Evolutionary conservation across 352 stramenopile species (phyloP).

Genomic region (Halophytophthora batemanensis): DNA sequence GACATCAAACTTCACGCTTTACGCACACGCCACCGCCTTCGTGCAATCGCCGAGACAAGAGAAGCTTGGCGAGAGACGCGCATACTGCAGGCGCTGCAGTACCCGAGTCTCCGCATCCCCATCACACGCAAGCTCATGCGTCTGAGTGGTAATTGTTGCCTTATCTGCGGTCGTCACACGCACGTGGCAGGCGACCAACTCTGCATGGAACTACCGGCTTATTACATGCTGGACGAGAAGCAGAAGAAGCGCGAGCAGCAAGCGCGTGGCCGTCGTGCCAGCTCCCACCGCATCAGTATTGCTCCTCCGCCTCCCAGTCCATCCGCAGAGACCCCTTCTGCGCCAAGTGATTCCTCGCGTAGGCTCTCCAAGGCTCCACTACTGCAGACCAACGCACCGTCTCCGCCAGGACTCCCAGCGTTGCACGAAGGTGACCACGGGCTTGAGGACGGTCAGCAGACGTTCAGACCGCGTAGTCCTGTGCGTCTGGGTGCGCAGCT

Average conservation of each 20-base stretch:
- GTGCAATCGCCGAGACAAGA: slow-evolving; percentile 46
- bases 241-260: slow-evolving; percentile 44
- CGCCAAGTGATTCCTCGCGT: neutral
- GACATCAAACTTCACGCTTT: slow-evolving; percentile 61
- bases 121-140: slow-evolving; percentile 86
- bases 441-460: slow-evolving; percentile 3
- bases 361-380: neutral
- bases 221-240: slow-evolving; percentile 68
- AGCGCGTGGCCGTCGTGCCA: slow-evolving; percentile 35
- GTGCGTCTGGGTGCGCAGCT: slow-evolving; percentile 46
- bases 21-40: slow-evolving; percentile 42
- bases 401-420: slow-evolving; percentile 19
- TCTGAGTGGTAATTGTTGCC: slow-evolving; percentile 71
- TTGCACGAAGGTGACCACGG: slow-evolving; percentile 21
- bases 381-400: slow-evolving; percentile 4
- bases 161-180: slow-evolving; percentile 67
- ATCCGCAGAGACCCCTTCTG: neutral
- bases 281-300: slow-evolving; percentile 53
- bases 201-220: slow-evolving; percentile 70
- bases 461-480: slow-evolving; percentile 7
- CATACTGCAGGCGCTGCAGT: slow-evolving; percentile 62
- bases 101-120: slow-evolving; percentile 64
- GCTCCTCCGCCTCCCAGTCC: slow-evolving; percentile 7
- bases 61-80: slow-evolving; percentile 76
- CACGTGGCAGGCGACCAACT: slow-evolving; percentile 76